phyloP scores from a whole-genome alignment of 306 rosid species.

The Urtica urens region DNA sequence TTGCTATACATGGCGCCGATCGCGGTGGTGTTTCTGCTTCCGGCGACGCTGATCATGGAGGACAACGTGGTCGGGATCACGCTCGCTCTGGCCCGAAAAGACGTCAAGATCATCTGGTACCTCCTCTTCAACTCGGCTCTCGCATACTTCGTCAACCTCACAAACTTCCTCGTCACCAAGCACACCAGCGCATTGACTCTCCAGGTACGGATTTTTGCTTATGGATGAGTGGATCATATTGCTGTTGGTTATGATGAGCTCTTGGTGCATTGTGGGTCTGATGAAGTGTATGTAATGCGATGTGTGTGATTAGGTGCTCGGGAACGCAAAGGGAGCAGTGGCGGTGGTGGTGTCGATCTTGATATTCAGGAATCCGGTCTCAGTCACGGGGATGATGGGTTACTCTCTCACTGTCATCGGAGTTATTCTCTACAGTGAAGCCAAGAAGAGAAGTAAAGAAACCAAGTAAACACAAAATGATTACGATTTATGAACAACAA shows the following conservation, averaged over 20 bases:
- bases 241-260: too few relatives aligned
- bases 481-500: background rate
- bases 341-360: conserved; percentile 96
- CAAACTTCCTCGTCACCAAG: conserved; percentile 97
- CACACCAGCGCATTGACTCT: conserved; percentile 99
- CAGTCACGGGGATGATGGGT: conserved; percentile 98
- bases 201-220: too few relatives aligned
- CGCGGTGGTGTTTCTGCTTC: conserved; percentile 97
- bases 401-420: conserved; percentile 84
- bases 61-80: conserved; percentile 96
- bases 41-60: conserved; percentile 94
- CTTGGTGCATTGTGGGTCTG: background rate
- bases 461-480: background rate
- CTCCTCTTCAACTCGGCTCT: conserved; percentile 84
- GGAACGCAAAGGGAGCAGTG: conserved; percentile 98
- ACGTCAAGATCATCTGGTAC: conserved; percentile 90
- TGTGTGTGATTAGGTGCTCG: too few relatives aligned
- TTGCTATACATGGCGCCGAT: conserved; percentile 98
- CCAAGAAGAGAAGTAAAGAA: conserved; percentile 96
- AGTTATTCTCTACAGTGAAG: conserved; percentile 91
- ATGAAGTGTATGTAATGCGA: background rate
- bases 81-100: conserved; percentile 93
- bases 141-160: conserved; percentile 90
- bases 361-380: conserved; percentile 90
- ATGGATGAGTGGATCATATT: too few relatives aligned